phyloP scores from a whole-genome alignment of 495 filamentous ascomycete species.

The Penicillium silybi region DNA sequence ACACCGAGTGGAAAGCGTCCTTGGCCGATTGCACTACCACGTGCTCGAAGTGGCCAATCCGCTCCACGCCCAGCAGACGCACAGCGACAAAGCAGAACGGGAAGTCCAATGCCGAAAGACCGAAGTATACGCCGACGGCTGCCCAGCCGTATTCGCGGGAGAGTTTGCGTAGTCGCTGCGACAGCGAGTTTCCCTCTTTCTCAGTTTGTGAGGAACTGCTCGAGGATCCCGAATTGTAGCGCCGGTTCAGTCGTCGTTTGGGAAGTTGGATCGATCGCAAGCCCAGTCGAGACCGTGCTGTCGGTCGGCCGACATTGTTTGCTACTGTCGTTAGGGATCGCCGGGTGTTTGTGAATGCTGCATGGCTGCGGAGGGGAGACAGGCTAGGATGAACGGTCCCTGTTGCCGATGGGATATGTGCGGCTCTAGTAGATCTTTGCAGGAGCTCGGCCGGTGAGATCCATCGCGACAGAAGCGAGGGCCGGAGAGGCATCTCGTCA shows the following conservation, averaged over 20 bases:
- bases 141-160: conserved; percentile 93
- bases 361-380: not conserved
- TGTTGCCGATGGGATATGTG: not conserved
- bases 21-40: conserved; percentile 37
- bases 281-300: not conserved
- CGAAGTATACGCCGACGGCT: conserved; percentile 85
- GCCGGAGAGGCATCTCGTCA: conserved; percentile 17
- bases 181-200: conserved; percentile 52
- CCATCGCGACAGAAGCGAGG: conserved; percentile 22
- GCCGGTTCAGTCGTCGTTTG: conserved; percentile 13
- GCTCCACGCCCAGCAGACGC: conserved; percentile 73
- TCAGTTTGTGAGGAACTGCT: conserved; percentile 9
- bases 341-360: conserved; percentile 1
- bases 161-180: conserved; percentile 71
- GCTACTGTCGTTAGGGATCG: conserved; percentile 1
- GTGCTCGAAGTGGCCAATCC: conserved; percentile 64
- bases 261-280: conserved; percentile 4
- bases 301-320: not conserved
- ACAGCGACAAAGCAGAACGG: conserved; percentile 93
- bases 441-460: conserved; percentile 17
- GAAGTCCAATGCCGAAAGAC: conserved; percentile 81
- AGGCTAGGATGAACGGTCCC: not conserved
- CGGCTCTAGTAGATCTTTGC: conserved; percentile 3
- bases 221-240: conserved; percentile 27
- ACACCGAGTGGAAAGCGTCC: conserved; percentile 23